Percentiles rank a stretch among this genome's conserved stretches.
These are phyloP conservation scores for Crithidia thermophila DNA, from an alignment of 208 protist species.

Conservation along the genomic window DNA sequence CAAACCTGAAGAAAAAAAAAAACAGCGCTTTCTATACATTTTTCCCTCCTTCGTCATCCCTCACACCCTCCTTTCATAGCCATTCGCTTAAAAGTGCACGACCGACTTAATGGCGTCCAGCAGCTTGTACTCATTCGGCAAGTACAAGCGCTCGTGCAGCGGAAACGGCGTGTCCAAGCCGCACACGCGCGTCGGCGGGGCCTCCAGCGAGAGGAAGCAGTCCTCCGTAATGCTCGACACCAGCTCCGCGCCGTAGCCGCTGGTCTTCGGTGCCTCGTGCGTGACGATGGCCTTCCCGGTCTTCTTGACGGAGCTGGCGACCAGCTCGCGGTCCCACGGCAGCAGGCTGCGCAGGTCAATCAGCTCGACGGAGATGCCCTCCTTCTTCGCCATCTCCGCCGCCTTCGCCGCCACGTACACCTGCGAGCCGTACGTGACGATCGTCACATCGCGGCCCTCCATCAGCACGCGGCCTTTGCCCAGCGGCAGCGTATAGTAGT, in stretches of 20 bases:
- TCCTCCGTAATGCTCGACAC: conserved; percentile 90
- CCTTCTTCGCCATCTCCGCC: conserved; percentile 72
- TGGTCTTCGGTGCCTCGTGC: conserved; percentile 96
- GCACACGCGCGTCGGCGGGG: conserved; percentile 96
- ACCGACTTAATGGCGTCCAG: conserved; percentile 67
- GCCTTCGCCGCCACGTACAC: conserved; percentile 82
- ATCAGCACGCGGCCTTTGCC: conserved; percentile 91
- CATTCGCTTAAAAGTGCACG: conserved; percentile 40
- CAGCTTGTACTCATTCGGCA: conserved; percentile 95
- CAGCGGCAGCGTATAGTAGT: conserved; percentile 95
- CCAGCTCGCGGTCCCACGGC: conserved; percentile 96
- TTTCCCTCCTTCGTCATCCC: neutral
- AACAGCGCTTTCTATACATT: too few relatives aligned
- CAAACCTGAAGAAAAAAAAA: too few relatives aligned
- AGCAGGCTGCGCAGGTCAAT: conserved; percentile 96
- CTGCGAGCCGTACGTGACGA: conserved; percentile 96
- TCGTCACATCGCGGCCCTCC: conserved; percentile 94
- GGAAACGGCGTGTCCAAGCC: conserved; percentile 97
- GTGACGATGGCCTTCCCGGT: conserved; percentile 92
- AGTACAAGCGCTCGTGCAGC: conserved; percentile 95
- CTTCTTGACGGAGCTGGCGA: conserved; percentile 92
- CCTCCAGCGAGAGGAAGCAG: conserved; percentile 96
- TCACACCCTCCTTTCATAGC: too few relatives aligned
- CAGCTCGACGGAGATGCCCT: conserved; percentile 94
- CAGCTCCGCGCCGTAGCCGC: conserved; percentile 96